Percentiles rank a stretch among this genome's conserved stretches.
phyloP scores from a whole-genome alignment of 768 basidiomycete species.

The Suillus subalutaceus region DNA sequence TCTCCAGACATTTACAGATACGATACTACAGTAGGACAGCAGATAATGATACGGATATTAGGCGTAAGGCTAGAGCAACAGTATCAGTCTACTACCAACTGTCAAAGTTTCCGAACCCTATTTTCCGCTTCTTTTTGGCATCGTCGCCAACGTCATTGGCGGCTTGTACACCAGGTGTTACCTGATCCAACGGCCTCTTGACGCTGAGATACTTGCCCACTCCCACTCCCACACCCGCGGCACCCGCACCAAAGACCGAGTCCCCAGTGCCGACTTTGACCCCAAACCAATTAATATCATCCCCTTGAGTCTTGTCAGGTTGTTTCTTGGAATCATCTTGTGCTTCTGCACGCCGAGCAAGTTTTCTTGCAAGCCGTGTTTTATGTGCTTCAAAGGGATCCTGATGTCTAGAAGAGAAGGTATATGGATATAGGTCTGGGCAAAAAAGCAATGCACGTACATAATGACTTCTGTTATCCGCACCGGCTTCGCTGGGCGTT shows the following conservation, averaged over 20 bases:
- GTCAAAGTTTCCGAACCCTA: slow-evolving; percentile 92
- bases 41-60: slow-evolving; percentile 3
- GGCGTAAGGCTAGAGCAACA: background rate
- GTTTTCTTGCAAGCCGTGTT: slow-evolving; percentile 74
- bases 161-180: slow-evolving; percentile 17
- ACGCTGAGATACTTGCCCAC: slow-evolving; percentile 81
- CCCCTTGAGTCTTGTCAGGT: slow-evolving; percentile 59
- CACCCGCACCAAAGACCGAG: slow-evolving; percentile 31
- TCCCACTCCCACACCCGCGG: slow-evolving; percentile 57
- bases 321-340: slow-evolving; percentile 32
- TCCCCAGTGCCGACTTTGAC: slow-evolving; percentile 68
- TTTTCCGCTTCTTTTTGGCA: slow-evolving; percentile 76
- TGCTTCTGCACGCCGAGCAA: slow-evolving; percentile 48
- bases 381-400: slow-evolving; percentile 97
- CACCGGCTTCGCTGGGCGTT: slow-evolving; percentile 84
- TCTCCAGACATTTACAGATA: background rate
- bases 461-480: slow-evolving; percentile 86
- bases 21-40: background rate
- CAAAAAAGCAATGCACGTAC: slow-evolving; percentile 46
- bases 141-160: slow-evolving; percentile 40
- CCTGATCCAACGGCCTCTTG: slow-evolving; percentile 45
- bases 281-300: slow-evolving; percentile 87
- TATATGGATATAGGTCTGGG: slow-evolving; percentile 11
- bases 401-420: slow-evolving; percentile 60
- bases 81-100: slow-evolving; percentile 55